Percentiles rank a stretch among this genome's conserved stretches.
phyloP scores from a whole-genome alignment of 139 green algal species.

The Chlorella sp. region DNA sequence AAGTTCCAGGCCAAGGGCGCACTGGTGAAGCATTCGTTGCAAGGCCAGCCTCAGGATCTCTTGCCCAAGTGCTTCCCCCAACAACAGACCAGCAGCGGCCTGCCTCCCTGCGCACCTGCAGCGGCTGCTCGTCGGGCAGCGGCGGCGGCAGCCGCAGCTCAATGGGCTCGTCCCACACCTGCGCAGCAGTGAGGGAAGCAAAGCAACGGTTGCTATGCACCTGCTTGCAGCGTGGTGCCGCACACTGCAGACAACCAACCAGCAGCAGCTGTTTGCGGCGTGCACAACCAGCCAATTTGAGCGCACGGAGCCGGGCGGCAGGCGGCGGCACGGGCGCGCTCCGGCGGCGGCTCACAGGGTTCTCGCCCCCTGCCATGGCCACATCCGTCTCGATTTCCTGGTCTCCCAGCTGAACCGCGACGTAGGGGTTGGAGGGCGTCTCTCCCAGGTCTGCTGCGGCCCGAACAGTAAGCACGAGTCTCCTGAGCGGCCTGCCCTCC shows the following conservation, averaged over 20 bases:
- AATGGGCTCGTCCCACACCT: constrained; percentile 27
- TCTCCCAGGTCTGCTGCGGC: not conserved
- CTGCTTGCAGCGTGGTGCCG: no score
- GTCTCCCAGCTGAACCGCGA: constrained; percentile 1
- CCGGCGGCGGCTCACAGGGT: constrained; percentile 1
- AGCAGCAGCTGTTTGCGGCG: no score
- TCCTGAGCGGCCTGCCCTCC: not conserved
- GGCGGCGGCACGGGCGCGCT: not conserved
- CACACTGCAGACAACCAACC: no score
- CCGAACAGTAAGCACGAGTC: constrained; percentile 10
- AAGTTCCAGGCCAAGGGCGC: no score
- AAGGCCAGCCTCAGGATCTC: no score
- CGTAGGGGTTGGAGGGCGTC: not conserved
- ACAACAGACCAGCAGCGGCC: no score
- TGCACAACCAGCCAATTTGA: no score
- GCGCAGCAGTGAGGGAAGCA: not conserved
- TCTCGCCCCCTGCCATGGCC: not conserved
- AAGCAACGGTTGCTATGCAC: no score
- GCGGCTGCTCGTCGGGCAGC: constrained; percentile 12
- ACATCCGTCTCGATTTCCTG: not conserved
- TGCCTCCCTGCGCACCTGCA: not conserved
- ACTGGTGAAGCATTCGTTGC: no score
- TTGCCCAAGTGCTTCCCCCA: no score
- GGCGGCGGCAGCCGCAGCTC: constrained; percentile 21
- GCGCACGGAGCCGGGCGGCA: not conserved